Conservation (phyloP, 2,329 filamentous ascomycete genomes). For the Chrysoporthe deuterocubensis region DNA sequence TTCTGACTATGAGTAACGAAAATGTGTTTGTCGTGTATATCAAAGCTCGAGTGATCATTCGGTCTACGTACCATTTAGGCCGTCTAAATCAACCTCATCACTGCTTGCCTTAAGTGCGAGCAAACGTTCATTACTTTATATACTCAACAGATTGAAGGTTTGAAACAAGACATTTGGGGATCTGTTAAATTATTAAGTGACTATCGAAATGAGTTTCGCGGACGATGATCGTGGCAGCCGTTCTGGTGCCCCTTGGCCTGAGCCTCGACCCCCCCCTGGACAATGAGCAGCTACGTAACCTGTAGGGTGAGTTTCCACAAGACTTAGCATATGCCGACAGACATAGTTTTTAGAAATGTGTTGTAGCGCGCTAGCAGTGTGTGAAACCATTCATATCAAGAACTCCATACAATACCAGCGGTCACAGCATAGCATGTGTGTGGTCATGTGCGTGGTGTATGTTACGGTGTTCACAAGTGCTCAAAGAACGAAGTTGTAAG, state of each 20-base stretch:
- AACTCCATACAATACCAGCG: background rate
- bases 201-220: background rate
- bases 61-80: background rate
- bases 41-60: background rate
- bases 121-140: background rate
- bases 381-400: background rate
- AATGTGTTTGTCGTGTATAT: background rate
- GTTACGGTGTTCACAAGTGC: too few relatives aligned
- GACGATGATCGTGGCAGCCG: constrained; percentile 8
- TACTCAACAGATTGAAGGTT: background rate
- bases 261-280: background rate
- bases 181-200: too few relatives aligned
- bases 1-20: background rate
- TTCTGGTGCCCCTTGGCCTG: constrained; percentile 10
- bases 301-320: background rate
- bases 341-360: background rate
- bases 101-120: background rate
- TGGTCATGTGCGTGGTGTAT: too few relatives aligned
- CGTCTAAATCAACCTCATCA: too few relatives aligned
- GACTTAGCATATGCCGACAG: background rate
- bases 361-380: background rate
- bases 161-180: background rate
- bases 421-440: too few relatives aligned
- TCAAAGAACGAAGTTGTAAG: too few relatives aligned
- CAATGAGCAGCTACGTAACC: background rate